Evolutionary conservation across 2,329 filamentous ascomycete species (phyloP).

Genomic region (Fusarium succisae): DNA sequence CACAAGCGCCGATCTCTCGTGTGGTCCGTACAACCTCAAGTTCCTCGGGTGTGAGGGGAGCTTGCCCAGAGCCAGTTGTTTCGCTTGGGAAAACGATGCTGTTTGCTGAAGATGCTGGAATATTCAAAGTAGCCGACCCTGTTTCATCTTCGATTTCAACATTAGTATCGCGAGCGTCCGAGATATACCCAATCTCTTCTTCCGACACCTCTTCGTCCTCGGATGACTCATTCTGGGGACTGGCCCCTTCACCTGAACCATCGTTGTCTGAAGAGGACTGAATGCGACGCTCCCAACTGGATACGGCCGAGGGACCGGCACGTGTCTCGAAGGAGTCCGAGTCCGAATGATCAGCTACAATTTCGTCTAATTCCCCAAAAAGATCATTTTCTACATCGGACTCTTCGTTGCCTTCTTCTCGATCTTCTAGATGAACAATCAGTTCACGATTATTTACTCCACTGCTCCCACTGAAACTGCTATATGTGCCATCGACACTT

Average conservation of each 20-base stretch:
- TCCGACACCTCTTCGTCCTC: neutral
- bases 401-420: neutral
- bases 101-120: neutral
- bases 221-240: neutral
- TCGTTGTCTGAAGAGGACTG: neutral
- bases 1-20: slow-evolving; percentile 17
- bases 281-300: neutral
- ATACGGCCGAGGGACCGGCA: neutral
- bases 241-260: neutral
- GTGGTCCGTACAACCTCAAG: neutral
- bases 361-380: neutral
- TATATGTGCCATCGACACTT: neutral
- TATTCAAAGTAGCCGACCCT: neutral
- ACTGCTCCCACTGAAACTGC: neutral
- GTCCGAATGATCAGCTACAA: neutral
- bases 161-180: neutral
- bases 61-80: neutral
- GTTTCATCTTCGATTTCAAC: neutral
- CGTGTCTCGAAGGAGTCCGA: neutral
- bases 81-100: neutral
- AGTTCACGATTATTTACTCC: neutral
- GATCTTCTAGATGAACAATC: neutral
- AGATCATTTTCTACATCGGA: neutral
- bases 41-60: neutral
- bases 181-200: neutral